Percentiles rank a stretch among this genome's conserved stretches.
Evolutionary conservation across 108 stramenopile species (phyloP).

Genomic region (Fistulifera pelliculosa): DNA sequence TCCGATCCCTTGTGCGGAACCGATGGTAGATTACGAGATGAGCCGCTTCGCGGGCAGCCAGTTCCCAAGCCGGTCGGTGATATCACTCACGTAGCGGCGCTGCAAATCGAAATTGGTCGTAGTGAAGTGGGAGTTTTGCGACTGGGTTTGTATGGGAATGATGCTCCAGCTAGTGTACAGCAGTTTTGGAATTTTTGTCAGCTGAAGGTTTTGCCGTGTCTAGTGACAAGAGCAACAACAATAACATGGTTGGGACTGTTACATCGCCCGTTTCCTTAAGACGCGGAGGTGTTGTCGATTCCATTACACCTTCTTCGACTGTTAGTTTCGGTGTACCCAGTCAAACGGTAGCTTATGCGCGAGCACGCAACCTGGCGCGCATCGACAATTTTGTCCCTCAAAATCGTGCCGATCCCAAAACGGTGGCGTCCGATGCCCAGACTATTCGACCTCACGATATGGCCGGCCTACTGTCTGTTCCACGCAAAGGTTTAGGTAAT

Average conservation of each 20-base stretch:
- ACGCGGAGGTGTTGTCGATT: conserved; percentile 34
- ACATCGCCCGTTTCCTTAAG: conserved; percentile 28
- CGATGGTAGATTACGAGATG: conserved; percentile 43
- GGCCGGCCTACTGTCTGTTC: conserved; percentile 58
- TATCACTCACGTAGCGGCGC: conserved; percentile 49
- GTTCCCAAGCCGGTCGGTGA: conserved; percentile 26
- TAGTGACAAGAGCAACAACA: no score
- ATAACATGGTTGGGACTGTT: conserved; percentile 39
- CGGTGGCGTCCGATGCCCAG: conserved; percentile 24
- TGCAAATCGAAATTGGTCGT: conserved; percentile 45
- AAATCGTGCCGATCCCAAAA: conserved; percentile 30
- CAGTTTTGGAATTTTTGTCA: conserved; percentile 51
- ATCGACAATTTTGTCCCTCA: conserved; percentile 50
- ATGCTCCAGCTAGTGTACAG: conserved; percentile 24
- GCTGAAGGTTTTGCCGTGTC: no score
- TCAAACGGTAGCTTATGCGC: conserved; percentile 58
- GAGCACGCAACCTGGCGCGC: conserved; percentile 17
- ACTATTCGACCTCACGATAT: conserved; percentile 36
- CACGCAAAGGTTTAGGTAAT: conserved; percentile 68
- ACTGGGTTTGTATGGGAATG: conserved; percentile 65
- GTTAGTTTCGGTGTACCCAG: conserved; percentile 65
- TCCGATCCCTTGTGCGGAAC: conserved; percentile 62
- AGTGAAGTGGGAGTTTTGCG: conserved; percentile 30
- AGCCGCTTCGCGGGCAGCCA: conserved; percentile 25
- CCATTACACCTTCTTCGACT: conserved; percentile 39